Base-by-base conservation (phyloP, 2,329 filamentous ascomycete species). In the Tolypocladium tundrense region DNA sequence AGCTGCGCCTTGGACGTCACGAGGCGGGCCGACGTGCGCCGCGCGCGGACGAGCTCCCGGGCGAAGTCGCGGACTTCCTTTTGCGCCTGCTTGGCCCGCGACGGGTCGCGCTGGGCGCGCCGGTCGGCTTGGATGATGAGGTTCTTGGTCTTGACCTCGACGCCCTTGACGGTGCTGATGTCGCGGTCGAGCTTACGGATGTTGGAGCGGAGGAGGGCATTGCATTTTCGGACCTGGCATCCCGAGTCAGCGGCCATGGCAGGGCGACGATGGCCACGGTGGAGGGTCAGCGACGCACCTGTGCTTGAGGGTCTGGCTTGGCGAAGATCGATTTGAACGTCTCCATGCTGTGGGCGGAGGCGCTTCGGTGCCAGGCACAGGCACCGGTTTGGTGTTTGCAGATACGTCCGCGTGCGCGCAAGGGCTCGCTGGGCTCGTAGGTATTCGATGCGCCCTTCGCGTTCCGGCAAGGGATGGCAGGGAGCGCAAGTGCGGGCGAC, bases 151-250 rank as follows among this genome's bases (percentile, higher is more conserved):
- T 94, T 95, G 68, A 76, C 75, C 72, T 99, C 93, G 64, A 90
- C 86, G 58, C 83, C 78, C 72, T 90, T 92, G 63, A 94, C 83
- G 63, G 86, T 80, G 57, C 81, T 75, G 70, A 99, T 93, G 75
- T 97, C 92, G 70, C 94, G 92, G 73, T 99, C 94, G 67, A 99
- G 84, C 70, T 96, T 93, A 69, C 94, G 91, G 61, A 91, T 88
- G 74, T 97, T 97, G 70, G 86, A 78, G 60, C 93, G 90, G 67
- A 99, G 88, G 61, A 97, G 84, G 61, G 85, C 79, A 73, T 97
- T 96, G 75, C 93, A 97, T 86, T 97, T 97, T 62, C 92, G 87
- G 75, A 94, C 88, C 93, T 99, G 67, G 35, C 27, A 59, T 42
- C 54, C 41, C 57, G 39, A 40, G n/a, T 45, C 7, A 27, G 62